phyloP scores from a whole-genome alignment of 331 rosid genomes.

The Ulmus americana region DNA sequence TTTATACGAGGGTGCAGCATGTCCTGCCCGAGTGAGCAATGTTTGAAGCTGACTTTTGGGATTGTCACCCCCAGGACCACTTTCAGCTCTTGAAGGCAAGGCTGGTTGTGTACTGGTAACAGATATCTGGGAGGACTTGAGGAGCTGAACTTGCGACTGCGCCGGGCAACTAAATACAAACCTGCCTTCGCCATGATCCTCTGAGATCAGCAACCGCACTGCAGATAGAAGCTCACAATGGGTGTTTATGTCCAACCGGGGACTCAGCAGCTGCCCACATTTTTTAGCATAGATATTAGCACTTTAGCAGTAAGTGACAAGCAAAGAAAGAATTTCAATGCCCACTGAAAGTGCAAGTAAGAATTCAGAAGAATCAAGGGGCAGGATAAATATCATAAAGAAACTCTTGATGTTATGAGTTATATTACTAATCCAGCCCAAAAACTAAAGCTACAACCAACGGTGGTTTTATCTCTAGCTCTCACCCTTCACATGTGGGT shows the following conservation, averaged over 20 bases:
- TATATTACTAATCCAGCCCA: too few relatives aligned
- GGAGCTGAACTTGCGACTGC: background rate
- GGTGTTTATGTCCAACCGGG: slow-evolving; percentile 54
- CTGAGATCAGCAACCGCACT: slow-evolving; percentile 59
- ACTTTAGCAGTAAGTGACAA: background rate
- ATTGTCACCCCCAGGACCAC: slow-evolving; percentile 99
- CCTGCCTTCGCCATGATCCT: slow-evolving; percentile 56
- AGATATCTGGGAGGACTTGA: slow-evolving; percentile 39
- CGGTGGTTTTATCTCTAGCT: too few relatives aligned
- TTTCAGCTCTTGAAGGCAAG: slow-evolving; percentile 66
- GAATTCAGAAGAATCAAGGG: too few relatives aligned
- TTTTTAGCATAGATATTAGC: slow-evolving; percentile 17
- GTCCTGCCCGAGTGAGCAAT: slow-evolving; percentile 82
- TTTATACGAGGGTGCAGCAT: slow-evolving; percentile 65
- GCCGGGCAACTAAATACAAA: slow-evolving; percentile 63
- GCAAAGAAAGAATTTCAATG: background rate
- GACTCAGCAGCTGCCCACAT: slow-evolving; percentile 58
- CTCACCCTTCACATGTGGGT: too few relatives aligned
- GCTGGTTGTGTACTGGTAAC: slow-evolving; percentile 33
- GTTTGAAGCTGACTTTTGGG: slow-evolving; percentile 96
- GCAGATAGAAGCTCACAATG: slow-evolving; percentile 73
- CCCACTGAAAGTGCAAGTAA: too few relatives aligned
- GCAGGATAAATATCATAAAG: too few relatives aligned
- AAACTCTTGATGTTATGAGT: background rate
- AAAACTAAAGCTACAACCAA: too few relatives aligned